These are phyloP conservation scores for Teunomyces cretensis DNA, from an alignment of 805 yeast species.

Conservation along the genomic window DNA sequence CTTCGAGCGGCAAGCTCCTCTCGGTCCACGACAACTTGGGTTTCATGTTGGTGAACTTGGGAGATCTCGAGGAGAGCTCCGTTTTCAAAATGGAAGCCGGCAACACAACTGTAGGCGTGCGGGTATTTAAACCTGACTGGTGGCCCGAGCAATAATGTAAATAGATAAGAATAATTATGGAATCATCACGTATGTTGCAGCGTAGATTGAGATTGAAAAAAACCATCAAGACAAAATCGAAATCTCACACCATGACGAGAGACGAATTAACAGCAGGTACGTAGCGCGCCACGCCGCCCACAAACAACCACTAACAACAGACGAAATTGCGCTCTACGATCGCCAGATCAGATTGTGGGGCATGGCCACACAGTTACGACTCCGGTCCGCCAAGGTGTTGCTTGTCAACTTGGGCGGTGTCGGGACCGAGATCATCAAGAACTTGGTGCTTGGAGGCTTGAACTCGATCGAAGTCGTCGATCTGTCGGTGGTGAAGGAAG, in stretches of 20 bases:
- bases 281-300: constrained; percentile 5
- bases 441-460: constrained; percentile 83
- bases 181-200: too few species aligned
- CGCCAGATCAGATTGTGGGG: constrained; percentile 97
- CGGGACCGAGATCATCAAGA: constrained; percentile 81
- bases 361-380: constrained; percentile 77
- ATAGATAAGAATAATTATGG: too few species aligned
- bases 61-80: constrained; percentile 45
- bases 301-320: constrained; percentile 28
- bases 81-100: constrained; percentile 29
- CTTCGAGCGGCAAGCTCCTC: constrained; percentile 61
- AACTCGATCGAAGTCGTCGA: constrained; percentile 77
- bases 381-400: constrained; percentile 70
- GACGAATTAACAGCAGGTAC: constrained; percentile 19
- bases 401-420: constrained; percentile 73
- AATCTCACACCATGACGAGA: neutral
- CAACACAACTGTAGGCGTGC: constrained; percentile 39
- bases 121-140: constrained; percentile 68
- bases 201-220: too few species aligned
- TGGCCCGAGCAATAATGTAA: constrained; percentile 54
- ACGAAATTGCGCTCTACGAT: constrained; percentile 89
- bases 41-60: constrained; percentile 54
- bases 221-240: neutral
- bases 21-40: constrained; percentile 61
- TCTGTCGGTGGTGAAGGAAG: constrained; percentile 48